Base-by-base conservation (phyloP, 345 rosid genomes). In the Chamaenerion angustifolium region DNA sequence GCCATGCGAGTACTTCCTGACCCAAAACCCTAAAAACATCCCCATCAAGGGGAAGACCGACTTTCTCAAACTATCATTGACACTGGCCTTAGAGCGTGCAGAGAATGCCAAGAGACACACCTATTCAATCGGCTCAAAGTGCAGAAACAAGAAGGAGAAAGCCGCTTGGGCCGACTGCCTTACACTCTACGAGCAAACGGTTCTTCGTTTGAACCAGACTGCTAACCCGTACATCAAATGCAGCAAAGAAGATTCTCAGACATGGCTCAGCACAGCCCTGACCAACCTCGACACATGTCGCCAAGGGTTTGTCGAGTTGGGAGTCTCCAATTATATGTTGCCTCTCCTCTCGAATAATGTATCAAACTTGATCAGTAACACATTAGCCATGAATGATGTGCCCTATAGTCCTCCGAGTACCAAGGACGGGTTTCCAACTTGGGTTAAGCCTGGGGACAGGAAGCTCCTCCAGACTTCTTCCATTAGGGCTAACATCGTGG, bases 211-310 rank as follows among this genome's bases (percentile, higher is more conserved):
- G 55, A 87, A 83, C 70, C 55, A 67, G 50, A 80, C 98, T 1
- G 41, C 74, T 0, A 68, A 62, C 48, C 60, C 78, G 0, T 67
- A 59, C 46, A 55, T 76, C 17, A 79, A 66, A 21, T 74, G 88
- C 73, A 72, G 81, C 49, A 64, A 74, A 44, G 67, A 62, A 41
- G 98, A 87, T 31, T 49, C 74, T 0, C 95, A 87, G 48, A 86
- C 98, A 16, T 92, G 98, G 96, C 87, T 92, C 50, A 87, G 98
- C 65, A 58, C 89, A 0, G 95, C 98, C 40, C 69, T 92, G n/a
- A 92, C 93, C 48, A 82, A 80, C 62, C 73, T 92, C 6, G 93
- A 82, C 52, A 92, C 96, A 0, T 86, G 98, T 56, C 61, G 64
- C 17, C 46, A 69, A 1, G 96, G 98, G 49, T 87, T 84, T 43